Conservation (phyloP, 768 basidiomycete genomes). For the Tylopilus sp. region DNA sequence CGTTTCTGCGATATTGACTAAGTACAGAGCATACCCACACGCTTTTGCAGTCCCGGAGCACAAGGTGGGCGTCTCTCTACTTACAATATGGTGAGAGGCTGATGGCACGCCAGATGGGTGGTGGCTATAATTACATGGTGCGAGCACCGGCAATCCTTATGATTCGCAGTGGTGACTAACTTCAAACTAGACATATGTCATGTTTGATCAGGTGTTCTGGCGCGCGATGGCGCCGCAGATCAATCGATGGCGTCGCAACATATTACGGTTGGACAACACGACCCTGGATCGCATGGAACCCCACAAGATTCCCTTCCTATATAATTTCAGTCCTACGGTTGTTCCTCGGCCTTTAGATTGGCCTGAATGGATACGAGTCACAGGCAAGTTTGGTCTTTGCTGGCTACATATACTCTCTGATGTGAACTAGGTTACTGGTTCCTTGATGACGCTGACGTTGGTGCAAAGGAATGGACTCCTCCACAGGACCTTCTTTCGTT, state of each 20-base stretch:
- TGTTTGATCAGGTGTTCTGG: conserved; percentile 99
- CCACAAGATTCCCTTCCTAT: conserved; percentile 96
- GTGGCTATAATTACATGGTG: conserved; percentile 98
- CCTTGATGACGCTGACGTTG: conserved; percentile 88
- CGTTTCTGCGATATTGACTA: not conserved
- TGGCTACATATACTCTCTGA: conserved; percentile 7
- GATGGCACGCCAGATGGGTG: conserved; percentile 71
- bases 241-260: conserved; percentile 86
- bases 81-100: conserved; percentile 11
- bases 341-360: conserved; percentile 96
- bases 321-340: conserved; percentile 90
- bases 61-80: conserved; percentile 50
- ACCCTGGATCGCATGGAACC: conserved; percentile 94
- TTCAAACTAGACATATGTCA: conserved; percentile 71
- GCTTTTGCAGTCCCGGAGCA: conserved; percentile 97
- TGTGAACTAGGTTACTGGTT: conserved; percentile 84
- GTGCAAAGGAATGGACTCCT: conserved; percentile 85
- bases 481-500: conserved; percentile 78
- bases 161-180: not conserved
- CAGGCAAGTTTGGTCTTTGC: conserved; percentile 47
- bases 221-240: conserved; percentile 90
- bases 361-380: conserved; percentile 98
- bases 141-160: conserved; percentile 12
- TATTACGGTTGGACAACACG: conserved; percentile 73
- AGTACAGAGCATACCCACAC: conserved; percentile 84